Evolutionary conservation across 2,329 filamentous ascomycete genomes (phyloP), one percentile per base, ranked within the genome.

Genomic region (Diaporthe capsici): DNA sequence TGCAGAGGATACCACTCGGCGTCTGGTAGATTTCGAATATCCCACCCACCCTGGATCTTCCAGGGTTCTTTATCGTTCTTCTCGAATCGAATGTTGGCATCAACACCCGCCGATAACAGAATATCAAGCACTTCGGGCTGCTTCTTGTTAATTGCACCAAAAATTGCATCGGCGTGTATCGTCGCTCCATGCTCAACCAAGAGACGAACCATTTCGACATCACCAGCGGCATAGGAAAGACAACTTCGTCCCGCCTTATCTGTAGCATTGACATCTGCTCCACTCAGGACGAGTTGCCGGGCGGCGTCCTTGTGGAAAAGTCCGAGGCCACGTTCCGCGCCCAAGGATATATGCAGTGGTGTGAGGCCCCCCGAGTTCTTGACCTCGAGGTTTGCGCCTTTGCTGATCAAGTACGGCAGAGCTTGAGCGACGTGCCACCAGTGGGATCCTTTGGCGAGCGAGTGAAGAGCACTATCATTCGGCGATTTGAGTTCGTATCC

Each of bases 31-130:
- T 28, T 12, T 55, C 25, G 17, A 55, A 28, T 17, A 28, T 15
- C 12, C 51, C 25, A 55, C n/a, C 25, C 13, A 17, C 51, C 51
- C 25, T 53, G n/a, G 49, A 28, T 28, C 51, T 17, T 55, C 51
- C n/a, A 28, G 25, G 25, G 51, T 28, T 55, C 25, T 55, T 55
- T 55, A 17, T 55, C 13, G 51, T 55, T 55, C 51, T 31, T 55
- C 51, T 55, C 13, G 51, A 55, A 55, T 55, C 51, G 51, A 55
- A 55, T 55, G 51, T 55, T 55, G 25, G 51, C 51, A 31, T 55
- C 51, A 31, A 10, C 51, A 55, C 51, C 51, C 25, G 51, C 25
- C 12, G 51, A 55, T 55, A 55, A 55, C 25, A 55, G 13, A 55
- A 28, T 55, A 55, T 55, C 51, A 55, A 55, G 51, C 51, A 55